Conservation (phyloP, 176 grass and related monocot species). For the Oryza rufipogon region DNA sequence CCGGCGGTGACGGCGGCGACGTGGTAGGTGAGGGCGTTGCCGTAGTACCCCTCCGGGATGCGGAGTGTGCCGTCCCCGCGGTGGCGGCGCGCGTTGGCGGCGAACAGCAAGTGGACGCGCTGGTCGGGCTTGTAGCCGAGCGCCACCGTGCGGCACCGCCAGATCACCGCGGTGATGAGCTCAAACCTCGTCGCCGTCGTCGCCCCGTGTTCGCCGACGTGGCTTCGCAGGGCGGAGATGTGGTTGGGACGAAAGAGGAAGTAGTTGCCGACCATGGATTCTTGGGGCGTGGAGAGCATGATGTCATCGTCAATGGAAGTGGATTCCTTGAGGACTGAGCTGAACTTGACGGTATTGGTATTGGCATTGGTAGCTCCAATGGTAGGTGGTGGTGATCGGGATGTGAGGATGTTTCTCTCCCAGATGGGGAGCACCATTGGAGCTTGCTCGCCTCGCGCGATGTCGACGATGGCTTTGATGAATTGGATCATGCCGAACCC, state of each 20-base stretch:
- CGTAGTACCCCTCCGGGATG: constrained; percentile 45
- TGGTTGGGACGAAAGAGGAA: constrained; percentile 45
- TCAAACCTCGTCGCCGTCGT: constrained; percentile 24
- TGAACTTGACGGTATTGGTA: neutral
- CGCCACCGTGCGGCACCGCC: constrained; percentile 41
- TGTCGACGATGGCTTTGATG: constrained; percentile 40
- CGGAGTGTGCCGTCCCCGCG: neutral
- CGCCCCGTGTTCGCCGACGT: neutral
- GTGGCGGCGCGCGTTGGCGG: constrained; percentile 38
- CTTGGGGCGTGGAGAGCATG: constrained; percentile 29
- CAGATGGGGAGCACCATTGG: constrained; percentile 45
- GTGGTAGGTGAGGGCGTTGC: constrained; percentile 39
- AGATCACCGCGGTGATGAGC: constrained; percentile 36
- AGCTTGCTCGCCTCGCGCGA: constrained; percentile 32
- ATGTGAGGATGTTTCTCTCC: constrained; percentile 39
- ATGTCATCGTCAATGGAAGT: constrained; percentile 1
- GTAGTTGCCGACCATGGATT: constrained; percentile 37
- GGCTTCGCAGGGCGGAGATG: neutral
- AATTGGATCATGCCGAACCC: constrained; percentile 54
- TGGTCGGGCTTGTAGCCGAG: neutral
- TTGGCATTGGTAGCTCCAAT: neutral
- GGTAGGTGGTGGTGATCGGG: neutral
- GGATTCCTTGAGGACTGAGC: neutral
- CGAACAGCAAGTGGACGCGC: constrained; percentile 20
- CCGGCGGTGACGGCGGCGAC: neutral